A percentile compares a stretch with the other conserved stretches of the same genome.
These are phyloP conservation scores for Strobilomyces dryophilus DNA, from an alignment of 768 basidiomycete species.

Conservation along the genomic window DNA sequence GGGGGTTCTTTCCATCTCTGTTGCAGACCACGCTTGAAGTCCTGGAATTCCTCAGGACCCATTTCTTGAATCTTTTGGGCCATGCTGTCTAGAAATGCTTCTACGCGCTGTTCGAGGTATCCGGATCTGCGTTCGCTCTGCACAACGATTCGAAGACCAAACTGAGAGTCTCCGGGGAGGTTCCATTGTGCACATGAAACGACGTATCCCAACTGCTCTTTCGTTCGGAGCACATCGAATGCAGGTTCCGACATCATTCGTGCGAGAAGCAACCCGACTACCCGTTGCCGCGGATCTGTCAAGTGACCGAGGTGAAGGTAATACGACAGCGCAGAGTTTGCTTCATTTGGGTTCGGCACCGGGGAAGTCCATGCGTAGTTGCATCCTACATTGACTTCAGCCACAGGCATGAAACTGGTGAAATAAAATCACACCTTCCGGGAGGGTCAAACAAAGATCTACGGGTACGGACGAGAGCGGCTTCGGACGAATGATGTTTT, in stretches of 20 bases:
- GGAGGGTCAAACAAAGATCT: slow-evolving; percentile 56
- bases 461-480: slow-evolving; percentile 39
- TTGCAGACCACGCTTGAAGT: slow-evolving; percentile 74
- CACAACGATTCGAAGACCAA: slow-evolving; percentile 77
- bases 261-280: slow-evolving; percentile 64
- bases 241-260: slow-evolving; percentile 90
- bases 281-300: slow-evolving; percentile 59
- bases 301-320: slow-evolving; percentile 76
- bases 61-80: slow-evolving; percentile 63
- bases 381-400: slow-evolving; percentile 45
- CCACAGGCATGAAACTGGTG: not conserved
- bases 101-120: slow-evolving; percentile 84
- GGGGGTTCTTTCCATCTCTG: slow-evolving; percentile 79
- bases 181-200: slow-evolving; percentile 61
- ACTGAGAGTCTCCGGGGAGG: slow-evolving; percentile 60
- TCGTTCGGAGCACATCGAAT: slow-evolving; percentile 87
- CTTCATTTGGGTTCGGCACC: slow-evolving; percentile 79
- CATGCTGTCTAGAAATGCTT: slow-evolving; percentile 81
- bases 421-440: slow-evolving; percentile 47
- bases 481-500: slow-evolving; percentile 55
- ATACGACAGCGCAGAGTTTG: slow-evolving; percentile 85
- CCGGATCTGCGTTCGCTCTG: slow-evolving; percentile 82
- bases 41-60: slow-evolving; percentile 65
- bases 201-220: slow-evolving; percentile 94
- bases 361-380: slow-evolving; percentile 62